Base-by-base conservation (phyloP, 1,139 yeast genomes). In the Suhomyces coccinellae region DNA sequence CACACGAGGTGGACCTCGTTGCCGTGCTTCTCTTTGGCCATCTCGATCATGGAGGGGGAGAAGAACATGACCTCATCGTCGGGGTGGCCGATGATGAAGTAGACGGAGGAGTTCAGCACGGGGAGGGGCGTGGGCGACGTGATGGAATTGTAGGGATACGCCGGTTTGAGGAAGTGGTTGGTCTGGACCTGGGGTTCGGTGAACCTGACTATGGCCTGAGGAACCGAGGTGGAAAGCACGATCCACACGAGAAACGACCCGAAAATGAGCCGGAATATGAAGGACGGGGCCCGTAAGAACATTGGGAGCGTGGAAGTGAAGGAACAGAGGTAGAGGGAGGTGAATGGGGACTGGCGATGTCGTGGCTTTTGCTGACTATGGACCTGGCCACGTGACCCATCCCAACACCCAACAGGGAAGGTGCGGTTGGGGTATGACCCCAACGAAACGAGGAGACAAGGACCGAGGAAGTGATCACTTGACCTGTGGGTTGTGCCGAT, bases 21-120 rank as follows among this genome's bases (percentile, higher is more conserved):
- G 50, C 72, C 64, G 53, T 80, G 70, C 51, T 70, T 62, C 3
- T 70, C 63, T 47, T 82, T 79, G 29, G 69, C 52, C 44, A 83
- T 56, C 52, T 80, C 85, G 9, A 79, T 64, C 37, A 89, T 58
- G 0, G 95, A 75, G 0, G 99, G 99, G 0, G 91, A 81, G 59
- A 93, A 95, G 66, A 95, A 95, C 99, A 95, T 95, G 46, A 90
- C 93, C 65, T 95, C 99, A 62, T 95, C 99, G 64, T 95, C 99
- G 0, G 99, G 99, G 64, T 95, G 99, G 1, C 97, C 97, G 35
- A 90, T 84, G 15, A 93, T 71, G 40, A 87, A 69, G 51, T 75
- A 77, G 14, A 55, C 67, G 1, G 67, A 61, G 32, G 69, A 61
- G 49, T 72, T 63, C 15, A 55, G 61, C 16, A 73, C 66, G 6